Percentiles rank a stretch among this genome's conserved stretches.
phyloP scores from a whole-genome alignment of 257 asterid genomes.

The Salvia hispanica region DNA sequence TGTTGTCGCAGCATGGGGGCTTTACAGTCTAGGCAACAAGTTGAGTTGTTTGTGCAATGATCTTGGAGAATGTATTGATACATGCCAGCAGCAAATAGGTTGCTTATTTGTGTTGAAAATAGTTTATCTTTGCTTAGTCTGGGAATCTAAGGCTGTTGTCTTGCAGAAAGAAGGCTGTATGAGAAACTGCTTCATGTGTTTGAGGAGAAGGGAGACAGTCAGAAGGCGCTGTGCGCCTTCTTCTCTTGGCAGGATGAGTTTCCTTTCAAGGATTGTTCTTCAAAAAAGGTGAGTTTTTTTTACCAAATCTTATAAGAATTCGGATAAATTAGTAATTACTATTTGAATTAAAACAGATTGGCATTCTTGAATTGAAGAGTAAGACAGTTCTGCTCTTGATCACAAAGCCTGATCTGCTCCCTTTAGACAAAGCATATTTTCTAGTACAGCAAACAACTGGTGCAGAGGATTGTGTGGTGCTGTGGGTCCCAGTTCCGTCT shows the following conservation, averaged over 20 bases:
- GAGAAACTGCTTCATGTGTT: constrained; percentile 48
- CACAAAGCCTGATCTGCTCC: constrained; percentile 60
- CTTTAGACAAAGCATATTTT: constrained; percentile 47
- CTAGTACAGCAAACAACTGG: constrained; percentile 51
- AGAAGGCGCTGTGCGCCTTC: constrained; percentile 50
- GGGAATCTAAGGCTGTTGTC: constrained; percentile 15
- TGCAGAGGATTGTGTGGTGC: constrained; percentile 40
- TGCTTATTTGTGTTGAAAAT: neutral
- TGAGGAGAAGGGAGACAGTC: constrained; percentile 49
- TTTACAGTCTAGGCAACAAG: constrained; percentile 50
- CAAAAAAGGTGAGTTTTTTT: constrained; percentile 43
- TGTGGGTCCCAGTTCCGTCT: constrained; percentile 64
- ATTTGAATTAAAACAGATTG: constrained; percentile 44
- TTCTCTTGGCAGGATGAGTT: constrained; percentile 45
- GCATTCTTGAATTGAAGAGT: constrained; percentile 52
- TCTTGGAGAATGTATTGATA: constrained; percentile 41
- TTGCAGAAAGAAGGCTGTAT: constrained; percentile 51
- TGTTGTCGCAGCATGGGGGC: constrained; percentile 51
- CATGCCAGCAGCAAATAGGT: constrained; percentile 65
- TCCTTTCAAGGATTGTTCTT: constrained; percentile 51
- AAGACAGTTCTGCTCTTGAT: constrained; percentile 70
- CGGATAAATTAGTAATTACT: neutral
- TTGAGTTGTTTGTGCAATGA: constrained; percentile 45
- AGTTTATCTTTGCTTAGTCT: neutral
- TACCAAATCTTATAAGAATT: neutral